Conservation (phyloP, 345 rosid species). For the Raphanus raphanistrum region DNA sequence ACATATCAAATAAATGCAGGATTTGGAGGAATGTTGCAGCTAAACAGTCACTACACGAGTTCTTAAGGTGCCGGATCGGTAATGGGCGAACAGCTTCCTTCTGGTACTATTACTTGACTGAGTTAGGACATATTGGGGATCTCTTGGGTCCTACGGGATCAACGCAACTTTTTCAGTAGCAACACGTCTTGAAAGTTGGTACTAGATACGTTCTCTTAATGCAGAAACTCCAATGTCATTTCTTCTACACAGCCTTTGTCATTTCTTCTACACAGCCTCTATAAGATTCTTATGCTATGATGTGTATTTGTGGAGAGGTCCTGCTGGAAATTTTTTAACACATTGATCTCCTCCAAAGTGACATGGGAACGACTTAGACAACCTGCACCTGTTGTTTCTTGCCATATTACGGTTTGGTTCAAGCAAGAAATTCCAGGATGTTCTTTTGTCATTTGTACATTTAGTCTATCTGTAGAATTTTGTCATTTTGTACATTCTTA, state of each 20-base stretch:
- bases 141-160: neutral
- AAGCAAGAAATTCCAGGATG: neutral
- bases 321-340: too few species aligned
- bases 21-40: conserved; percentile 51
- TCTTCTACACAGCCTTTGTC: too few species aligned
- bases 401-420: neutral
- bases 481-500: neutral
- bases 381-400: too few species aligned
- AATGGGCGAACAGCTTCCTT: neutral
- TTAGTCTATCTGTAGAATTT: neutral
- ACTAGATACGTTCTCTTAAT: neutral
- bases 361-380: too few species aligned
- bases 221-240: neutral
- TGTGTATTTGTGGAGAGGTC: too few species aligned
- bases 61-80: neutral
- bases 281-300: too few species aligned
- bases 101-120: neutral
- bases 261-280: neutral
- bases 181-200: neutral
- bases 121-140: neutral
- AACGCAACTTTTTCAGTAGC: neutral
- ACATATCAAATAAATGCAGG: conserved; percentile 42
- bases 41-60: neutral
- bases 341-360: too few species aligned
- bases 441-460: neutral